These are phyloP conservation scores for Aspergillus pseudoterreus DNA, from an alignment of 2,329 filamentous ascomycete genomes.

Conservation along the genomic window DNA sequence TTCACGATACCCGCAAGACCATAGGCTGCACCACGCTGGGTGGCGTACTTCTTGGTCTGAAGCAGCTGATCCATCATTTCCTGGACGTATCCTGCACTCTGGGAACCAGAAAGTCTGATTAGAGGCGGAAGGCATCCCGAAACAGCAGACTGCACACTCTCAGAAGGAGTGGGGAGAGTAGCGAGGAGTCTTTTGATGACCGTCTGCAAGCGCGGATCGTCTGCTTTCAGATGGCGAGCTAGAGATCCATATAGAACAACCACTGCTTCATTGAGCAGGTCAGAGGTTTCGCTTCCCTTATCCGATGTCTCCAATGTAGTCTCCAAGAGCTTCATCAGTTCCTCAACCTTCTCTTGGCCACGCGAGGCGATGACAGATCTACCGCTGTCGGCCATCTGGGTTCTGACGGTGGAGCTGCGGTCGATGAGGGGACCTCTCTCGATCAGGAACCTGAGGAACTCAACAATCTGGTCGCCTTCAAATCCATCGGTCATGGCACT, in stretches of 20 bases:
- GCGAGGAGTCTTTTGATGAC: constrained; percentile 82
- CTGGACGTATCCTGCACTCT: constrained; percentile 75
- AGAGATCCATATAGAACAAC: constrained; percentile 96
- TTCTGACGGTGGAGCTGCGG: constrained; percentile 68
- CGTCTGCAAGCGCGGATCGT: constrained; percentile 82
- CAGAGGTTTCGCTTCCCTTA: constrained; percentile 73
- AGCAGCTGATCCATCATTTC: constrained; percentile 79
- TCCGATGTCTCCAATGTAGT: constrained; percentile 80
- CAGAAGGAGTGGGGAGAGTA: constrained; percentile 89
- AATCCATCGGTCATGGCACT: constrained; percentile 73
- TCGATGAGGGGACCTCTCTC: constrained; percentile 84
- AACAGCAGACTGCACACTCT: constrained; percentile 94
- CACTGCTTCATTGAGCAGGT: constrained; percentile 93
- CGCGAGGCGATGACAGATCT: constrained; percentile 75
- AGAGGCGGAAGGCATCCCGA: constrained; percentile 90
- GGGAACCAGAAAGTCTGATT: constrained; percentile 74
- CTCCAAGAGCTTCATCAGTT: constrained; percentile 90
- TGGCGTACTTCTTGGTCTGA: constrained; percentile 86
- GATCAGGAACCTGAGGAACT: constrained; percentile 81
- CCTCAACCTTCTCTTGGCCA: constrained; percentile 77
- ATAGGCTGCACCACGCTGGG: constrained; percentile 88
- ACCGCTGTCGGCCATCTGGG: constrained; percentile 89
- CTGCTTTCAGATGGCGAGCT: constrained; percentile 76
- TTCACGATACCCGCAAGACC: constrained; percentile 85
- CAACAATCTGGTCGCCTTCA: constrained; percentile 64